Evolutionary conservation across 2,329 filamentous ascomycete genomes (phyloP), one percentile per base, ranked within the genome.

Genomic region (Beauveria sp.): DNA sequence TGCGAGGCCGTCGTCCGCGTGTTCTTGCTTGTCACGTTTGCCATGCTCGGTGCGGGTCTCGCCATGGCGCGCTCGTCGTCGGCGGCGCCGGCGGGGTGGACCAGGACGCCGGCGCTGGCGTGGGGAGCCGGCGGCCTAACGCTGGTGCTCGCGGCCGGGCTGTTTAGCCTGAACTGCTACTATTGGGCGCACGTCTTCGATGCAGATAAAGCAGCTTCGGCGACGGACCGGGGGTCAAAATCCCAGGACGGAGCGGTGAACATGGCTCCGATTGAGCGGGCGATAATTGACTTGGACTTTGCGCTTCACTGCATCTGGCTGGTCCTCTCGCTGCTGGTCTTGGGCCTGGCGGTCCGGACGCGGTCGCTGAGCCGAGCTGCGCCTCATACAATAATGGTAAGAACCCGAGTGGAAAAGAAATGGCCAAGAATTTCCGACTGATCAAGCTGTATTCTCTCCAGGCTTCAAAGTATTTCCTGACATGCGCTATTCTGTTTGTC

Each of bases 241-340:
- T 10, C 34, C 34, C 34, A 6, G 34, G 26, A 43, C 5, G 34
- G 24, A 18, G 18, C 3, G 16, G 16, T n/a, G 20, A 18, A 50
- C 18, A 5, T 61, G 40, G 9, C 8, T 3, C 31, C 6, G 24
- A 28, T 55, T 16, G 28, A 55, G 22, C 20, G n/a, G 3, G 43
- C 24, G 45, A n/a, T 45, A 8, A 34, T 49, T 22, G 26, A 50
- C 34, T 45, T 62, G 24, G 60, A 58, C 46, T 46, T 56, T 46
- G 46, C 60, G 38, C 53, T 62, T 14, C 26, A 62, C 20, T 62
- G 60, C 53, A 42, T 58, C 5, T 62, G 60, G 60, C 20, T 62
- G 34, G 6, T 50, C 20, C 18, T 61, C 22, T 26, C 51, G 20
- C 18, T 61, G 43, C 9, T 50, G 10, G 59, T 50, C 7, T 18